Base-by-base conservation (phyloP, 176 grass and related monocot genomes). In the Carex myosuroides region DNA sequence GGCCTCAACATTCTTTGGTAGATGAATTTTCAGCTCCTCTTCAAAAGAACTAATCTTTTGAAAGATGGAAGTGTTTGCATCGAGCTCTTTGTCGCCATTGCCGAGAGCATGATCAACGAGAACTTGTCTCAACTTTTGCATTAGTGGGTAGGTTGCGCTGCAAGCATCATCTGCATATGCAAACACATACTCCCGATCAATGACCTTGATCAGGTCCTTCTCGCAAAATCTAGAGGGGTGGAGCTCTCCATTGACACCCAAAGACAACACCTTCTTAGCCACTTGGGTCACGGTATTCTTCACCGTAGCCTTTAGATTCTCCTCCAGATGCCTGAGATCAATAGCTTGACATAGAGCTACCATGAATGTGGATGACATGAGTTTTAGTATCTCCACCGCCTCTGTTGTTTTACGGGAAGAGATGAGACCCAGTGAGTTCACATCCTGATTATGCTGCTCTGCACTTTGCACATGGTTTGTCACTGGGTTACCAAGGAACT, bases 381-480 rank as follows among this genome's bases (percentile, higher is more conserved):
- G 90, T 87, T 94, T 97, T 14, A 97, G 63, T 6, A 97, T 84
- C 44, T 94, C 94, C 8, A 97, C n/a, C 14, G 94, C 94, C 84
- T 97, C 94, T 9, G 81, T 90, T 0, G 92, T 97, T 84, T 97
- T 97, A 70, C 94, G 78, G 3, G 94, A 87, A 1, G 94, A 97
- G 90, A 97, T 91, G 73, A 97, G 86, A n/a, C 94, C 94, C 6
- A 97, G 85, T 7, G 94, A 97, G 88, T 97, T 97, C 17, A 97
- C 92, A 46, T 97, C 92, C 61, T 97, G 94, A 87, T 94, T 97
- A 81, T 97, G 94, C 79, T 94, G 92, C 87, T 97, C 94, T 5
- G 94, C 94, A 70, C 94, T 97, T 88, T 97, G 94, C 14, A 97
- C 94, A 46, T 97, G 92, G 87, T 90, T 94, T 57, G 92, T 97